Percentiles rank a stretch among this genome's conserved stretches.
Conservation (phyloP, 2,329 filamentous ascomycete genomes). For the Xenoacremonium recifei region DNA sequence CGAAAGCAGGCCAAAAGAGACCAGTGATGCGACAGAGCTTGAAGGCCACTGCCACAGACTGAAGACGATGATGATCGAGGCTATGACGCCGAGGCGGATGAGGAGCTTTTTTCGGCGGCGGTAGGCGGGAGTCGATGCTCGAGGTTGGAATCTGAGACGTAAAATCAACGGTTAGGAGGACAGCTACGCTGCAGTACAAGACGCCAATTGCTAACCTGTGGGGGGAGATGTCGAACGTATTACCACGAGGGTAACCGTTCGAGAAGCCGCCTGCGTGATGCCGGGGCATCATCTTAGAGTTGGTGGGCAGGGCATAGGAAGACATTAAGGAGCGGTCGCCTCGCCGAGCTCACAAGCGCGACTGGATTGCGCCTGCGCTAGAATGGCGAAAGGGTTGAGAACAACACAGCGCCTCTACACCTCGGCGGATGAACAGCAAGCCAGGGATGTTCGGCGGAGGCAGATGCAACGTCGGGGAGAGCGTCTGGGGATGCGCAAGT, state of each 20-base stretch:
- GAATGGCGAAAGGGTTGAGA: background rate
- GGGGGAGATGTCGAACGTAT: constrained; percentile 83
- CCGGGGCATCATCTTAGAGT: constrained; percentile 76
- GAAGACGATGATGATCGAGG: constrained; percentile 62
- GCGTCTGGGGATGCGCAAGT: too few species aligned
- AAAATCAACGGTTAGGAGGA: constrained; percentile 2
- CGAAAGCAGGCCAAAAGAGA: constrained; percentile 69
- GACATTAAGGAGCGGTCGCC: constrained; percentile 19
- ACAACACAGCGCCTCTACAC: background rate
- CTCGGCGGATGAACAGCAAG: background rate
- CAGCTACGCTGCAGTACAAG: background rate
- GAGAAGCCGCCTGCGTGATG: constrained; percentile 73
- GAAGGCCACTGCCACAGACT: constrained; percentile 74
- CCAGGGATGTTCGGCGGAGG: background rate
- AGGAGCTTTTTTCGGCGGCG: constrained; percentile 73
- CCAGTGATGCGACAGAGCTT: constrained; percentile 59
- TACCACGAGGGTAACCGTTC: constrained; percentile 78
- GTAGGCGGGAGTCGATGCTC: constrained; percentile 68
- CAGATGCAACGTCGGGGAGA: background rate
- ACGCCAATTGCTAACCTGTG: constrained; percentile 66
- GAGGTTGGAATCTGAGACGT: constrained; percentile 66
- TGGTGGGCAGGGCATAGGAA: constrained; percentile 27
- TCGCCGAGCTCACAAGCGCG: background rate
- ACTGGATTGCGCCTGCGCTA: background rate
- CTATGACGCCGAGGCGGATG: constrained; percentile 60